These are phyloP conservation scores for Leishmania major DNA, from an alignment of 208 protist species.

Conservation along the genomic window DNA sequence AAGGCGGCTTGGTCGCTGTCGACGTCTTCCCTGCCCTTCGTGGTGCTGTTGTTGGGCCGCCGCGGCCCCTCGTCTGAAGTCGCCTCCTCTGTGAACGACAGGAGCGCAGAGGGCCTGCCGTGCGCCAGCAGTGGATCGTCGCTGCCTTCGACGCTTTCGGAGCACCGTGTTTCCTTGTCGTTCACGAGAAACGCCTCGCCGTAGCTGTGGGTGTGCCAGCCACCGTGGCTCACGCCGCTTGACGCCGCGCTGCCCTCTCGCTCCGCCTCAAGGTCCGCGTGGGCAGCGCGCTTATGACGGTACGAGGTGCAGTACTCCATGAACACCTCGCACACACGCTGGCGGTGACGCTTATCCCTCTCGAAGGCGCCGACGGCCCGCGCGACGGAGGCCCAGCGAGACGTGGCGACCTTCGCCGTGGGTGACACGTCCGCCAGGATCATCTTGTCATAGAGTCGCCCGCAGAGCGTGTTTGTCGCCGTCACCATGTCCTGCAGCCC, in stretches of 20 bases:
- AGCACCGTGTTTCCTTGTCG: neutral
- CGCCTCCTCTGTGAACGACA: neutral
- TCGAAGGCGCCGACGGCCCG: constrained; percentile 71
- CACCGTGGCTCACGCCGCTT: neutral
- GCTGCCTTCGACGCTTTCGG: neutral
- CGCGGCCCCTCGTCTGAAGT: neutral
- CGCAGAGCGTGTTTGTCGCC: constrained; percentile 62
- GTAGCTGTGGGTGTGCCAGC: constrained; percentile 1
- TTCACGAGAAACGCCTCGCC: constrained; percentile 25
- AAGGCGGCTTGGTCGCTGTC: neutral
- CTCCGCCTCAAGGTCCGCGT: neutral
- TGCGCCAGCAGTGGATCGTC: neutral
- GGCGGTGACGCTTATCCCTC: constrained; percentile 66
- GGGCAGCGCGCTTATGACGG: constrained; percentile 17
- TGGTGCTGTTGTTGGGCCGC: neutral
- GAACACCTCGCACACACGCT: constrained; percentile 82
- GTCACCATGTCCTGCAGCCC: constrained; percentile 44
- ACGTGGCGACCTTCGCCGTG: constrained; percentile 63
- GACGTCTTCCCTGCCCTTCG: neutral
- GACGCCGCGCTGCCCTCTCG: neutral
- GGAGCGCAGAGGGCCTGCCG: neutral
- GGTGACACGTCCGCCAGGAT: constrained; percentile 51
- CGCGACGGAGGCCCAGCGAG: constrained; percentile 72
- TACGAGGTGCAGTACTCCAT: constrained; percentile 67
- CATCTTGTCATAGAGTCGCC: constrained; percentile 71